Conservation (phyloP, 345 rosid species). For the Corchorus capsularis region DNA sequence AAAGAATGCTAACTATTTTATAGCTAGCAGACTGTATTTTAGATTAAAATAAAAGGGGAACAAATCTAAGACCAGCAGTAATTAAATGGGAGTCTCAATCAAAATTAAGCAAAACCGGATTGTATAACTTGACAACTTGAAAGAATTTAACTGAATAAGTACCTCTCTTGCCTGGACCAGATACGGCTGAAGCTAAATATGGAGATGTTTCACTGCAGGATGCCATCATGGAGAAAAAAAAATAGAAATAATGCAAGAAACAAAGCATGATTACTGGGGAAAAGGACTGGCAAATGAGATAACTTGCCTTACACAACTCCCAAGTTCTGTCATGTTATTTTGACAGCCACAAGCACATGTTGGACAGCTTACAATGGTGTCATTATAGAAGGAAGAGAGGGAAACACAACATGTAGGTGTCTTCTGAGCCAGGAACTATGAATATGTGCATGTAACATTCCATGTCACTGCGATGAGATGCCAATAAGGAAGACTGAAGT, state of each 20-base stretch:
- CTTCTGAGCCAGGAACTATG: conserved; percentile 83
- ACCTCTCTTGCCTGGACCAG: no score
- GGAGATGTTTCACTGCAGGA: neutral
- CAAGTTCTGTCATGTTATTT: conserved; percentile 41
- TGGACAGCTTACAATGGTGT: conserved; percentile 81
- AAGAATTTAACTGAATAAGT: no score
- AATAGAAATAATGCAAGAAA: neutral
- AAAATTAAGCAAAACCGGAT: no score
- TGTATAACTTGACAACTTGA: no score
- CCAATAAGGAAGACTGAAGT: conserved; percentile 4
- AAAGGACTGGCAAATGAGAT: neutral
- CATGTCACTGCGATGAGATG: conserved; percentile 80
- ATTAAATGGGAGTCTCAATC: no score
- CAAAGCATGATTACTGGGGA: neutral
- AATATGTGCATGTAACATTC: conserved; percentile 92
- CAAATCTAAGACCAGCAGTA: no score
- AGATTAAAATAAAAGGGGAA: no score
- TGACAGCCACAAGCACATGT: conserved; percentile 85
- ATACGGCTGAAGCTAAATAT: no score
- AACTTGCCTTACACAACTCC: conserved; percentile 66
- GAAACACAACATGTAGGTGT: conserved; percentile 92
- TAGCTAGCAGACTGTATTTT: no score
- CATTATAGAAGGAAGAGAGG: conserved; percentile 81
- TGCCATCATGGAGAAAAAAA: conserved; percentile 10
- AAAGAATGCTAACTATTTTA: no score